A percentile compares a stretch with the other conserved stretches of the same genome.
phyloP scores from a whole-genome alignment of 1,284 basidiomycete genomes.

The Boletus semigastroideus region DNA sequence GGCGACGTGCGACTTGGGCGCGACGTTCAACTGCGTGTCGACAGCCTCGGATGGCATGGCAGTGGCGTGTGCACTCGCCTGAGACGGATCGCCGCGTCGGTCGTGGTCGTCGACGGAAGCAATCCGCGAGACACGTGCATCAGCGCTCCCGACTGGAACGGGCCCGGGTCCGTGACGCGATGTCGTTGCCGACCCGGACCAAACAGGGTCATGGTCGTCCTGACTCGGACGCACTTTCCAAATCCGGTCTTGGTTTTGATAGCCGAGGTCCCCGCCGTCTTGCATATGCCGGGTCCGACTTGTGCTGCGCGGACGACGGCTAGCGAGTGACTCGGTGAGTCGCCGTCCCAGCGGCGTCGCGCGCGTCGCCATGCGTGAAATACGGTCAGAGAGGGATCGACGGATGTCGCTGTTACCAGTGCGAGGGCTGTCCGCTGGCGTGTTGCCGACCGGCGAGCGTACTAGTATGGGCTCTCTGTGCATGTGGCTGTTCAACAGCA shows the following conservation, averaged over 20 bases:
- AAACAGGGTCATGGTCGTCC: not conserved
- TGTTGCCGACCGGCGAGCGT: slow-evolving; percentile 1
- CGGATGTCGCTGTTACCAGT: slow-evolving; percentile 2
- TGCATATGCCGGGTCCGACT: not conserved
- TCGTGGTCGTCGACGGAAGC: not conserved
- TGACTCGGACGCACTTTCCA: slow-evolving; percentile 18
- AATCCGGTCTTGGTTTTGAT: slow-evolving; percentile 13
- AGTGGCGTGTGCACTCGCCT: not conserved
- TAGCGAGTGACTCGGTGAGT: slow-evolving; percentile 18
- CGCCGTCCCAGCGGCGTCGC: slow-evolving; percentile 19
- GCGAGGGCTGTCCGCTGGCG: not conserved
- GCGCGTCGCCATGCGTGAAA: slow-evolving; percentile 24
- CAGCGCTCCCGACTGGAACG: no score
- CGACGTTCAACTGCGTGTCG: slow-evolving; percentile 1
- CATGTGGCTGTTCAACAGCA: slow-evolving; percentile 13
- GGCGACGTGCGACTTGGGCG: slow-evolving; percentile 18
- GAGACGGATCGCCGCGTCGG: no score
- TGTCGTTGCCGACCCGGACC: no score
- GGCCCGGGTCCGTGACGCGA: no score
- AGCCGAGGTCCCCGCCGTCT: not conserved
- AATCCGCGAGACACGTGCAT: slow-evolving; percentile 1
- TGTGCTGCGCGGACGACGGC: slow-evolving; percentile 5
- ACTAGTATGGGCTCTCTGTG: slow-evolving; percentile 5
- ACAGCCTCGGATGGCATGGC: slow-evolving; percentile 6
- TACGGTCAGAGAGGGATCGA: slow-evolving; percentile 21